Percentiles rank a stretch among this genome's conserved stretches.
Evolutionary conservation across 495 filamentous ascomycete genomes (phyloP).

Genomic region (Talaromyces adpressus): DNA sequence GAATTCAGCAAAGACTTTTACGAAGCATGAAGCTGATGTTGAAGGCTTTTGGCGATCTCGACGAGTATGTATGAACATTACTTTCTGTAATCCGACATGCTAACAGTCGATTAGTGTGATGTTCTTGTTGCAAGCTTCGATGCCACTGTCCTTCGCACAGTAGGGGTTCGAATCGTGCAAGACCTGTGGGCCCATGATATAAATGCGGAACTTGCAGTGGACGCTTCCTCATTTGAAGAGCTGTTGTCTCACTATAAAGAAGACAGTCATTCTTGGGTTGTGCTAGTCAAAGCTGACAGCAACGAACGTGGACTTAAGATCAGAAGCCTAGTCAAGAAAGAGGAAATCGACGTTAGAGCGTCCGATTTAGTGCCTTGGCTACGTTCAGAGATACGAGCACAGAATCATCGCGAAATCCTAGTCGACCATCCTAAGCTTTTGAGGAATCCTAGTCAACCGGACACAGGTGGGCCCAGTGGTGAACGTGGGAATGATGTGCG

Average conservation of each 20-base stretch:
- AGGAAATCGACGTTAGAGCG: conserved; percentile 72
- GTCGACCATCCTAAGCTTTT: conserved; percentile 33
- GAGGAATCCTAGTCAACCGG: conserved; percentile 31
- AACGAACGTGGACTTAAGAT: conserved; percentile 66
- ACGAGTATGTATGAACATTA: conserved; percentile 42
- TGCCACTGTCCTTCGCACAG: conserved; percentile 63
- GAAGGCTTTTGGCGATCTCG: conserved; percentile 52
- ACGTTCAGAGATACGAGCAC: conserved; percentile 73
- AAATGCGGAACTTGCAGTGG: conserved; percentile 81
- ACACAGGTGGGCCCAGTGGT: conserved; percentile 20
- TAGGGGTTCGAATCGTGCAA: conserved; percentile 65
- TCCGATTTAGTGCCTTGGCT: conserved; percentile 76
- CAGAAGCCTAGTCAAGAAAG: conserved; percentile 63
- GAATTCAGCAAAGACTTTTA: conserved; percentile 48
- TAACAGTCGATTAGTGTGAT: conserved; percentile 57
- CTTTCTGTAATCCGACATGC: neutral
- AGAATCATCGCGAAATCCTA: conserved; percentile 54
- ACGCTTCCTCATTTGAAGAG: conserved; percentile 66
- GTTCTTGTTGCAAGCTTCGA: conserved; percentile 86
- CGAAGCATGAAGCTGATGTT: conserved; percentile 53
- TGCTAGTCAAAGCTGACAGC: conserved; percentile 77
- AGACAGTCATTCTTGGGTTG: conserved; percentile 77
- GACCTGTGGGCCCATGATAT: conserved; percentile 78
- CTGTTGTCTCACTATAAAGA: conserved; percentile 59
- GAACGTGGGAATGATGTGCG: conserved; percentile 68